Evolutionary conservation across 1,139 yeast genomes (phyloP).

Genomic region (Lodderomyces pseudojiufengensis): DNA sequence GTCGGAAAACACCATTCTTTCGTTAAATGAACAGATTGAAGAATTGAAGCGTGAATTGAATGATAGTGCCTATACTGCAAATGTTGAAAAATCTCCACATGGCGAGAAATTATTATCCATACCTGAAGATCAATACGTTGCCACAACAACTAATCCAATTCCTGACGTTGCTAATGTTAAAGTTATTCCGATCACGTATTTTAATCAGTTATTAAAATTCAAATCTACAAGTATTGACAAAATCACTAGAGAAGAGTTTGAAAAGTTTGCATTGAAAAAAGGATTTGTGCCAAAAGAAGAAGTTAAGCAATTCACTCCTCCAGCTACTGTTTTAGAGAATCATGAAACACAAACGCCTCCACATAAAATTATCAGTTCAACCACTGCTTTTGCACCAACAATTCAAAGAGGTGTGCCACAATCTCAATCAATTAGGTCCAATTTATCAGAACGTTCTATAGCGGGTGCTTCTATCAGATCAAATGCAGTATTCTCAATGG

Average conservation of each 20-base stretch:
- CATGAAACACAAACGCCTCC: conserved; percentile 1
- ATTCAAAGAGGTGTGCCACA: conserved; percentile 13
- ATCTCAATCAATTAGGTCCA: conserved; percentile 29
- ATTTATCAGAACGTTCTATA: conserved; percentile 30
- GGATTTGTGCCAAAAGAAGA: conserved; percentile 38
- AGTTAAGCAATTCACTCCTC: conserved; percentile 4
- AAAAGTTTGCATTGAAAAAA: conserved; percentile 44
- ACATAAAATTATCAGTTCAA: not conserved
- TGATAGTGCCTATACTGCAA: not conserved
- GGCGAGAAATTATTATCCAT: conserved; percentile 54
- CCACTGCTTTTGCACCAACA: conserved; percentile 1
- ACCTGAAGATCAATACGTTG: conserved; percentile 53
- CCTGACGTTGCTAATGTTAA: conserved; percentile 60
- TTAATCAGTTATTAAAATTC: conserved; percentile 49
- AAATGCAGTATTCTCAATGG: conserved; percentile 48
- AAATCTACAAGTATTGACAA: conserved; percentile 44
- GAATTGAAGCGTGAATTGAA: not conserved
- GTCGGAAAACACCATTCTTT: too few relatives aligned
- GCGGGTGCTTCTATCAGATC: conserved; percentile 29
- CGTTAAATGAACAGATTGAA: not conserved
- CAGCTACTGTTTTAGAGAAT: too few relatives aligned
- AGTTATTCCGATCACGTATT: conserved; percentile 61
- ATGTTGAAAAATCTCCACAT: conserved; percentile 1
- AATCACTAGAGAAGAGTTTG: conserved; percentile 43
- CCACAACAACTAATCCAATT: conserved; percentile 53